phyloP scores from a whole-genome alignment of 108 stramenopile species.

The Nannochloropsis oceanica region DNA sequence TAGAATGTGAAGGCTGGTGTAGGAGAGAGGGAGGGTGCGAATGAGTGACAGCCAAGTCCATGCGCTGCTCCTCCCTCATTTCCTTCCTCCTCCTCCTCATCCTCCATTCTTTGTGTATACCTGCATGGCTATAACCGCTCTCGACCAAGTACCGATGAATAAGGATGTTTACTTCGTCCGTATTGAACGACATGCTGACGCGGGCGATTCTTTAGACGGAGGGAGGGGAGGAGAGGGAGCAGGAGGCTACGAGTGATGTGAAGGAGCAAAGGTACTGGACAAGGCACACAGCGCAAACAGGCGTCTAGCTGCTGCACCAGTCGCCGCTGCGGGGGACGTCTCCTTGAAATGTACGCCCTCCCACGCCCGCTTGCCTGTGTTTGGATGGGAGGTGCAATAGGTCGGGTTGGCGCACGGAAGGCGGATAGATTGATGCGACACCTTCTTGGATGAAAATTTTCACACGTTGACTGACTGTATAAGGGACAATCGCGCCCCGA shows the following conservation, averaged over 20 bases:
- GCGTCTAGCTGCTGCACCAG: no score
- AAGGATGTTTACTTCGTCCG: conserved; percentile 84
- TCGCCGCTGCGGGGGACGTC: no score
- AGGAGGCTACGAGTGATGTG: not conserved
- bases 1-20: conserved; percentile 71
- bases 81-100: not conserved
- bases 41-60: not conserved
- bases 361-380: no score
- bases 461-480: no score
- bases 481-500: no score
- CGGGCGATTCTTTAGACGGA: not conserved
- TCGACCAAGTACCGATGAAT: conserved; percentile 78
- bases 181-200: conserved; percentile 6
- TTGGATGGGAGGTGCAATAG: no score
- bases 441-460: no score
- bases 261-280: no score
- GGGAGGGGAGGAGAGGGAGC: not conserved
- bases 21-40: not conserved
- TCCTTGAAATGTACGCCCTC: no score
- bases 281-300: no score
- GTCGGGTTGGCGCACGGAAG: no score
- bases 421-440: no score
- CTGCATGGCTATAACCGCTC: conserved; percentile 26
- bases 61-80: not conserved
- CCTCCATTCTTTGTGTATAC: not conserved